Evolutionary conservation across 768 basidiomycete species (phyloP).

Genomic region (Phylloporus rhodoxanthus): DNA sequence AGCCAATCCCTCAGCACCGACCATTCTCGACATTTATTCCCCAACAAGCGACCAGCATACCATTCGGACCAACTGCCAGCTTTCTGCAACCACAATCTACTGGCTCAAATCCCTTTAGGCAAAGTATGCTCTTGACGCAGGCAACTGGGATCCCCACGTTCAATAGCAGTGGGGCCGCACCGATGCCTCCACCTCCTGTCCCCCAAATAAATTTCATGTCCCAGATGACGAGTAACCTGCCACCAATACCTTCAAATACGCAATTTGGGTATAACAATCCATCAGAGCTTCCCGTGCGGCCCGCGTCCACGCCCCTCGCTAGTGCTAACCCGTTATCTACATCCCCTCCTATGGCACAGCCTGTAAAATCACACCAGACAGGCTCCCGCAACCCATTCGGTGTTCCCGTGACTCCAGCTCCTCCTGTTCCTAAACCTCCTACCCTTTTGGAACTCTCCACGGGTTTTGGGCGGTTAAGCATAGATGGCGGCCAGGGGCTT

Average conservation of each 20-base stretch:
- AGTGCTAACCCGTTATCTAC: conserved; percentile 25
- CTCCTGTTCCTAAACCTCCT: conserved; percentile 69
- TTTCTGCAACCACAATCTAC: conserved; percentile 53
- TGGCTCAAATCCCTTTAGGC: conserved; percentile 78
- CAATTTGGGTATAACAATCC: conserved; percentile 5
- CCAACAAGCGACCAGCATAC: conserved; percentile 34
- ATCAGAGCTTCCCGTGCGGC: conserved; percentile 44
- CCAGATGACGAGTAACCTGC: conserved; percentile 7
- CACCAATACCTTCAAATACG: conserved; percentile 2
- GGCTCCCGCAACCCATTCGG: conserved; percentile 97
- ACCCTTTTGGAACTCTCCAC: conserved; percentile 76
- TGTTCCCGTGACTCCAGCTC: conserved; percentile 51
- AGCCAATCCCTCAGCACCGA: conserved; percentile 39
- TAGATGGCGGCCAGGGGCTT: conserved; percentile 26
- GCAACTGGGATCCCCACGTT: conserved; percentile 52
- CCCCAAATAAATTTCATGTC: conserved; percentile 11
- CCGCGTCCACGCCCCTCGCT: conserved; percentile 68
- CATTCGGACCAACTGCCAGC: conserved; percentile 34
- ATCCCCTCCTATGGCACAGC: conserved; percentile 48
- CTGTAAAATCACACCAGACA: conserved; percentile 82
- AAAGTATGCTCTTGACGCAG: conserved; percentile 65
- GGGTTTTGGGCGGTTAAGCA: conserved; percentile 33
- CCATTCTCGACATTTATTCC: conserved; percentile 53
- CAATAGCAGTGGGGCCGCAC: conserved; percentile 21
- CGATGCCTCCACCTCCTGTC: conserved; percentile 7